These are phyloP conservation scores for Backusella liffmaniae DNA, from an alignment of 192 early-diverging fungal genomes.

Conservation along the genomic window DNA sequence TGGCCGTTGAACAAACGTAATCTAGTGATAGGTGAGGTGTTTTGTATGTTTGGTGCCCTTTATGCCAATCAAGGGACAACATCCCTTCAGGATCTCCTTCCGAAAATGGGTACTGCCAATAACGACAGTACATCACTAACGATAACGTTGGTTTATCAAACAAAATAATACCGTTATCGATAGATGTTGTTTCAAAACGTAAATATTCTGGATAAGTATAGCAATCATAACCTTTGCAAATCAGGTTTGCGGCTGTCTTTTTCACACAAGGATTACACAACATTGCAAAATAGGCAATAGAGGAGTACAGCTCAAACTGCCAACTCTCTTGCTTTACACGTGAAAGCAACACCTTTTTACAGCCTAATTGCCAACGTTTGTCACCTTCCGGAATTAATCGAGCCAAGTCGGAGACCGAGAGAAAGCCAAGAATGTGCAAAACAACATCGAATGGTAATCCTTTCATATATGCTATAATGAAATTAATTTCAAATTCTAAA, in stretches of 20 bases:
- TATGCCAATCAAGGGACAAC: neutral
- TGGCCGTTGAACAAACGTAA: neutral
- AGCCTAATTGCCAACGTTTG: neutral
- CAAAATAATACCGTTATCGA: neutral
- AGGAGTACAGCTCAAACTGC: neutral
- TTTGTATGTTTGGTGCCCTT: neutral
- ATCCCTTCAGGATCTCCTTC: conserved; percentile 3
- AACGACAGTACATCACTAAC: neutral
- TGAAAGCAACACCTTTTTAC: neutral
- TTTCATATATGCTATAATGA: neutral
- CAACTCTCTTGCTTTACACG: conserved; percentile 9
- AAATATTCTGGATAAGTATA: neutral
- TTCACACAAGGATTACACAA: neutral
- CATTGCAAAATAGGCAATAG: conserved; percentile 10
- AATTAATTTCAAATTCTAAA: neutral
- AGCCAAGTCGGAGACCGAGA: neutral
- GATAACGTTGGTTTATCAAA: neutral
- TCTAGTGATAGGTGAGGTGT: neutral
- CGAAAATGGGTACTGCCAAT: neutral
- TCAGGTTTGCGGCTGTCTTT: neutral
- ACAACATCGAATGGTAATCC: conserved; percentile 2
- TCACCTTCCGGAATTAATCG: conserved; percentile 1
- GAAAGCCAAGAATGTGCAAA: neutral
- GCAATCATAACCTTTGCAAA: conserved; percentile 9
- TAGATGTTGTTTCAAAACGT: neutral